A percentile compares a stretch with the other conserved stretches of the same genome.
Evolutionary conservation across 768 basidiomycete species (phyloP).

Genomic region (Jaapia argillacea): DNA sequence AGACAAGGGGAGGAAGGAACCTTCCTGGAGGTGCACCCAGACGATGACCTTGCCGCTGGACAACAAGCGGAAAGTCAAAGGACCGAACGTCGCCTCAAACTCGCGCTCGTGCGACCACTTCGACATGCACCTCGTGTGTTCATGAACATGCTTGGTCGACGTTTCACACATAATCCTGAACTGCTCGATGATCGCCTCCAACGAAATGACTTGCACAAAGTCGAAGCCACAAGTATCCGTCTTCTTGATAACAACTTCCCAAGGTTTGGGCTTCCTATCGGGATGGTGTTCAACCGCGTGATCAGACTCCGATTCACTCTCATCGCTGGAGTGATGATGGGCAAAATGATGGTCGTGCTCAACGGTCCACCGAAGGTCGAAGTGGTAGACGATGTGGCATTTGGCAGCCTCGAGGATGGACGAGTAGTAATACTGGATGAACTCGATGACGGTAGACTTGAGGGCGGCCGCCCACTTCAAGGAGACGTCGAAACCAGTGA

Average conservation of each 20-base stretch:
- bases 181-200: slow-evolving; percentile 9
- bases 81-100: slow-evolving; percentile 9
- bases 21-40: slow-evolving; percentile 5
- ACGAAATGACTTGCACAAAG: slow-evolving; percentile 7
- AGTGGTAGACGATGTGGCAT: slow-evolving; percentile 4
- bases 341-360: neutral
- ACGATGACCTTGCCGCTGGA: slow-evolving; percentile 9
- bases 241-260: neutral
- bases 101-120: slow-evolving; percentile 3
- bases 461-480: too few relatives aligned
- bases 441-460: slow-evolving; percentile 4
- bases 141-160: neutral
- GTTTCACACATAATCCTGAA: slow-evolving; percentile 7
- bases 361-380: neutral
- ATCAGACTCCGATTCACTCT: too few relatives aligned
- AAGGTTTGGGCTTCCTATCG: neutral
- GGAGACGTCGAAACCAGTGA: slow-evolving; percentile 2
- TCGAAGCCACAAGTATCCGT: slow-evolving; percentile 5
- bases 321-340: neutral
- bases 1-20: neutral
- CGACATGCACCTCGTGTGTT: slow-evolving; percentile 2
- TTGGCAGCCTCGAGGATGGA: slow-evolving; percentile 4
- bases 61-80: slow-evolving; percentile 7
- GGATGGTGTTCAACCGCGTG: too few relatives aligned
- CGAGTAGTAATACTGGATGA: slow-evolving; percentile 6